Evolutionary conservation across 192 early-diverging fungal species (phyloP).

Genomic region (Rhizophlyctis rosea): DNA sequence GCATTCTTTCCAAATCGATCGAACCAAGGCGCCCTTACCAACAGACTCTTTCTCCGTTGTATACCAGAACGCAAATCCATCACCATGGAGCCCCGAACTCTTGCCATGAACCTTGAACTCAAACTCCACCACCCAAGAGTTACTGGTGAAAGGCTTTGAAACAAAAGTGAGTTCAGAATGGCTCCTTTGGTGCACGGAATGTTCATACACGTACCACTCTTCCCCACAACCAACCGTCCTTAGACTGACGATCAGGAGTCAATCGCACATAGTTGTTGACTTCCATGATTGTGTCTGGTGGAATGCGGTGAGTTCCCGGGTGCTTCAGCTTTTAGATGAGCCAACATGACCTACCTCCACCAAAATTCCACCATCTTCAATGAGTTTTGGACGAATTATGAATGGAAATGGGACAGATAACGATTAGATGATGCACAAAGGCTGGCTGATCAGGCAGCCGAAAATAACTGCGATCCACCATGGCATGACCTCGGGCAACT

Average conservation of each 20-base stretch:
- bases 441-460: too few relatives aligned
- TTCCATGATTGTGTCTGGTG: conserved; percentile 75
- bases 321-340: too few relatives aligned
- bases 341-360: conserved; percentile 56
- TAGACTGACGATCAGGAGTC: conserved; percentile 75
- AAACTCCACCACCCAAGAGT: conserved; percentile 84
- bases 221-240: conserved; percentile 81
- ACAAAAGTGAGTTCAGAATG: neutral
- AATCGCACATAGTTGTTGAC: conserved; percentile 83
- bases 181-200: neutral
- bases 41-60: conserved; percentile 60
- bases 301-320: too few relatives aligned
- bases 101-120: conserved; percentile 84
- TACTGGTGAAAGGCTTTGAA: conserved; percentile 57
- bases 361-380: conserved; percentile 88
- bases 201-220: conserved; percentile 26
- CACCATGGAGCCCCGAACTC: conserved; percentile 77
- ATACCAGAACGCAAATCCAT: conserved; percentile 96
- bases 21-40: conserved; percentile 23
- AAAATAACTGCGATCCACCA: too few relatives aligned
- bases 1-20: neutral
- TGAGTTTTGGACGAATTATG: neutral
- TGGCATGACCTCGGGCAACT: too few relatives aligned
- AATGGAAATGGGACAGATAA: too few relatives aligned
- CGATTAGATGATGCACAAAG: too few relatives aligned